These are phyloP conservation scores for Zalaria sp. DNA, from an alignment of 2,329 filamentous ascomycete genomes.

Conservation along the genomic window DNA sequence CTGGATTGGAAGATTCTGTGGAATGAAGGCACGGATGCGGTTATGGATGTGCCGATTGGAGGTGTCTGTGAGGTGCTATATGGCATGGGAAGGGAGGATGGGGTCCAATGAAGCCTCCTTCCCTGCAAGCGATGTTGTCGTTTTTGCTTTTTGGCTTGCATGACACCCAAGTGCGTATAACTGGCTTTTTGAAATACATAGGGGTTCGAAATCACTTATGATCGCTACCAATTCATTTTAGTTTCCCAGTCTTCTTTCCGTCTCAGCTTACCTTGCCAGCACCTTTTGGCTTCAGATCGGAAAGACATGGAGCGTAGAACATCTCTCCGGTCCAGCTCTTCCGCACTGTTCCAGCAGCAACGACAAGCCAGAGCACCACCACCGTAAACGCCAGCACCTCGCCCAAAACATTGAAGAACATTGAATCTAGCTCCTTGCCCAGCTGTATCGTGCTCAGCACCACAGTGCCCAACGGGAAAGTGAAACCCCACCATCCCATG, in stretches of 20 bases:
- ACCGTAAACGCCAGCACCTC: slow-evolving; percentile 30
- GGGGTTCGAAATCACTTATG: too few species aligned
- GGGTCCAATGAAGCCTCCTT: not conserved
- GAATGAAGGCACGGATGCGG: slow-evolving; percentile 88
- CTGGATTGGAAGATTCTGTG: slow-evolving; percentile 70
- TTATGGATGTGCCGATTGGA: slow-evolving; percentile 90
- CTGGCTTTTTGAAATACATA: too few species aligned
- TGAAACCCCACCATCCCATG: slow-evolving; percentile 50
- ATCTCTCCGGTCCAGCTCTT: slow-evolving; percentile 35
- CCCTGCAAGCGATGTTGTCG: too few species aligned
- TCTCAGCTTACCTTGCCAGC: not conserved
- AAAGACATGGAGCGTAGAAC: slow-evolving; percentile 38
- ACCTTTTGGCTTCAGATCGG: slow-evolving; percentile 2
- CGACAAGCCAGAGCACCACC: slow-evolving; percentile 41
- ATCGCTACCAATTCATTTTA: too few species aligned
- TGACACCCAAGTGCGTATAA: too few species aligned
- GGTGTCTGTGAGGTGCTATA: slow-evolving; percentile 93
- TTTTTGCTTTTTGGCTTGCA: too few species aligned
- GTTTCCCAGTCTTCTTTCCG: too few species aligned
- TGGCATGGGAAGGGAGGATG: slow-evolving; percentile 41
- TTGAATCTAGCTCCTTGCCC: slow-evolving; percentile 34
- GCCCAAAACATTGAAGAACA: slow-evolving; percentile 42
- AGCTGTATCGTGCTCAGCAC: slow-evolving; percentile 3
- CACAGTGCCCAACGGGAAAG: slow-evolving; percentile 30
- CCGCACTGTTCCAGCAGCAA: slow-evolving; percentile 34